These are phyloP conservation scores for Vicia villosa DNA, from an alignment of 306 rosid species.

Conservation along the genomic window DNA sequence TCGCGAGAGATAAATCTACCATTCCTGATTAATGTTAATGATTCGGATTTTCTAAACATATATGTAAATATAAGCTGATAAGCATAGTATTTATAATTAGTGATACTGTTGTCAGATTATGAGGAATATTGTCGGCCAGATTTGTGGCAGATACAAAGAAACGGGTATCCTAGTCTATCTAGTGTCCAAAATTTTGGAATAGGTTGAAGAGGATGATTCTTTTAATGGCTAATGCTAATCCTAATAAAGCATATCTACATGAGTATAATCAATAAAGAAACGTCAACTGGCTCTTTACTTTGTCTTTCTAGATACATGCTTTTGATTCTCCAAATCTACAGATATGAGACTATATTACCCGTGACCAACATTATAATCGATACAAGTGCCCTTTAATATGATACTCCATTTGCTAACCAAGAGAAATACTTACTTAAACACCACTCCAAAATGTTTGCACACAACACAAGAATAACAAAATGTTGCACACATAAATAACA, in stretches of 20 bases:
- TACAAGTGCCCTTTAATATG: neutral
- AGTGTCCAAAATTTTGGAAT: conserved; percentile 21
- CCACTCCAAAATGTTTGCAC: no score
- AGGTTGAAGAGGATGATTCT: conserved; percentile 3
- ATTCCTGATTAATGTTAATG: no score
- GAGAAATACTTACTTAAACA: no score
- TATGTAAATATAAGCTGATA: neutral
- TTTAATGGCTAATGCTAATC: conserved; percentile 8
- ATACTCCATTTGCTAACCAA: no score
- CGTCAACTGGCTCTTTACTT: neutral
- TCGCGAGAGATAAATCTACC: no score
- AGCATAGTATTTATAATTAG: neutral
- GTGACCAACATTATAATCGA: neutral
- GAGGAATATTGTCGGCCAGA: conserved; percentile 42
- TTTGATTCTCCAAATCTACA: neutral
- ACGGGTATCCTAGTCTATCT: conserved; percentile 32
- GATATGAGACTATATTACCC: neutral
- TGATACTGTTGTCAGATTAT: conserved; percentile 33
- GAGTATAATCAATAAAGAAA: neutral
- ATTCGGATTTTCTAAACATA: no score
- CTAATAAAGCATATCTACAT: neutral
- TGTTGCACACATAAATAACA: no score
- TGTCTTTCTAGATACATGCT: neutral
- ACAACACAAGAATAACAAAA: no score
- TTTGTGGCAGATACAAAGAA: conserved; percentile 34